Percentiles rank a stretch among this genome's conserved stretches.
phyloP scores from a whole-genome alignment of 2,329 filamentous ascomycete genomes.

The Aspergillus nomiae region DNA sequence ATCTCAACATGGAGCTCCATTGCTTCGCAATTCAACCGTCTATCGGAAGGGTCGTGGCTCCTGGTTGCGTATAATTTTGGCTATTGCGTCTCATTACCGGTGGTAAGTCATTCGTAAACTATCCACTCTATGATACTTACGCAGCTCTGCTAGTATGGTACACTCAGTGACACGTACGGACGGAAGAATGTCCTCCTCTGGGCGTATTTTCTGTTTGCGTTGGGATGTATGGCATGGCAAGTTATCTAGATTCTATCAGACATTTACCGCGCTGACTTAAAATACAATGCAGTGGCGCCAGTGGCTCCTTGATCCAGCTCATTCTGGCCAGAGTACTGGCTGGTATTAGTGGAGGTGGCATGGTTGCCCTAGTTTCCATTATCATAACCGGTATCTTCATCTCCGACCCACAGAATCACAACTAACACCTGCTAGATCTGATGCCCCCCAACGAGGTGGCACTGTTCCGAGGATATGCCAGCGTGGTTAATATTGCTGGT shows the following conservation, averaged over 20 bases:
- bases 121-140: neutral
- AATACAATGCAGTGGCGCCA: conserved; percentile 1
- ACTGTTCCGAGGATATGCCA: conserved; percentile 47
- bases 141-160: conserved; percentile 40
- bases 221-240: conserved; percentile 24
- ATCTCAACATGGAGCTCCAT: conserved; percentile 63
- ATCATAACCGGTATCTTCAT: conserved; percentile 33
- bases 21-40: conserved; percentile 47
- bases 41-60: conserved; percentile 46
- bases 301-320: conserved; percentile 20
- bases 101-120: conserved; percentile 18
- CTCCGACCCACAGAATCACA: no score
- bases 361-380: conserved; percentile 42
- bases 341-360: conserved; percentile 41
- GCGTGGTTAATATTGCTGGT: conserved; percentile 47
- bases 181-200: conserved; percentile 42
- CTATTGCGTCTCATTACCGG: conserved; percentile 41
- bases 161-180: conserved; percentile 49
- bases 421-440: conserved; percentile 32
- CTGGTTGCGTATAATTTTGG: conserved; percentile 47
- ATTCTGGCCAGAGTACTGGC: conserved; percentile 40
- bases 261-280: neutral
- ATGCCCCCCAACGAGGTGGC: conserved; percentile 48
- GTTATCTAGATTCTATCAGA: neutral
- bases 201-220: conserved; percentile 34